Evolutionary conservation across 1,284 basidiomycete genomes (phyloP).

Genomic region (Heterobasidion parviporum): DNA sequence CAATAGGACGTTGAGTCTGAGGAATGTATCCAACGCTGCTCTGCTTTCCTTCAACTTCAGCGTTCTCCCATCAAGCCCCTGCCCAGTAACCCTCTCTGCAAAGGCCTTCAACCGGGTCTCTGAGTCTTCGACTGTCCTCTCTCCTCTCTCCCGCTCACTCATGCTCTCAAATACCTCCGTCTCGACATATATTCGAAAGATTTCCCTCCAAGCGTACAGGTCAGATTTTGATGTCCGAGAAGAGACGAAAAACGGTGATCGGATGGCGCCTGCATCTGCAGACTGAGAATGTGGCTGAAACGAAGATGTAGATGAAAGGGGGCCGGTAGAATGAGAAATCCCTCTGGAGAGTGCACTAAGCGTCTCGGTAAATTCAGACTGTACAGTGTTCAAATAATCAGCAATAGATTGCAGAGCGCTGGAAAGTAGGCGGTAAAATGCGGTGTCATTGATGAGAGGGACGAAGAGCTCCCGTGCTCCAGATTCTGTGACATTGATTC

Average conservation of each 20-base stretch:
- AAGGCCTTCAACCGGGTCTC: slow-evolving; percentile 71
- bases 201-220: slow-evolving; percentile 88
- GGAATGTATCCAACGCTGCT: slow-evolving; percentile 69
- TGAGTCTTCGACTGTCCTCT: slow-evolving; percentile 66
- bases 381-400: slow-evolving; percentile 53
- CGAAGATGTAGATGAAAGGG: slow-evolving; percentile 36
- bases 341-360: slow-evolving; percentile 52
- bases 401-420: slow-evolving; percentile 67
- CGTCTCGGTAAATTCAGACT: slow-evolving; percentile 54
- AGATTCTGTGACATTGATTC: background rate
- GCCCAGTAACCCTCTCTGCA: slow-evolving; percentile 55
- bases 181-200: slow-evolving; percentile 86
- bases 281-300: slow-evolving; percentile 41
- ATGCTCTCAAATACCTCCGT: slow-evolving; percentile 81
- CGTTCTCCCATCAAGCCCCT: slow-evolving; percentile 49
- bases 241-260: slow-evolving; percentile 11
- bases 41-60: slow-evolving; percentile 59
- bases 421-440: slow-evolving; percentile 77
- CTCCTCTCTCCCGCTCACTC: slow-evolving; percentile 68
- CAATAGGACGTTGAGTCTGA: slow-evolving; percentile 76
- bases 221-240: slow-evolving; percentile 36
- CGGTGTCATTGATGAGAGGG: slow-evolving; percentile 73
- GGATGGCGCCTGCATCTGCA: slow-evolving; percentile 32
- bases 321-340: slow-evolving; percentile 56
- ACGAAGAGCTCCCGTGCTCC: slow-evolving; percentile 59